Base-by-base conservation (phyloP, 192 early-diverging fungal species). In the Coemansia sp. region DNA sequence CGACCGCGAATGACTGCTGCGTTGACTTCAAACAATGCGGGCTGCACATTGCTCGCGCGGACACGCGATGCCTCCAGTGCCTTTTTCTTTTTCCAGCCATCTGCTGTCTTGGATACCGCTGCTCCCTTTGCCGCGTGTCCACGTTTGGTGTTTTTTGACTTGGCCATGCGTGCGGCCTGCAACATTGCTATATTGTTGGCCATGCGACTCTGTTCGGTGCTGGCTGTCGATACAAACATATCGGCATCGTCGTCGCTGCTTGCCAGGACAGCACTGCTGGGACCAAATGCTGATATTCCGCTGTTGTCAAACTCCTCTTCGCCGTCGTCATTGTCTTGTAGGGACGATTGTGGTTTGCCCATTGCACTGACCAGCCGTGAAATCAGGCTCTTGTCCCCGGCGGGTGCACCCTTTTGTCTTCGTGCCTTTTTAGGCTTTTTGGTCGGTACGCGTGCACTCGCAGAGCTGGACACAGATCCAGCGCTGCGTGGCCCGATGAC, bases 281-380 rank as follows among this genome's bases (percentile, higher is more conserved):
- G 50, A 43, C 38, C 35, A 27, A 59, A 47, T 5, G n/a, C 11
- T 1, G 15, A 41, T 3, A 67, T 14, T 1, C 15, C 32, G 22
- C 27, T 49, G 48, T 38, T 52, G 27, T 41, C 55, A n/a, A 65
- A 23, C 21, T 51, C 38, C 47, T 71, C 69, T 15, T 60, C 62
- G 6, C 38, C 66, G 5, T 43, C 51, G 4, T 45, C 32, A 32
- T 32, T 32, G 32, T 5, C 32, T 39, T 12, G 19, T 10, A n/a
- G 19, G 21, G 38, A 45, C 38, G 21, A 10, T n/a, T 29, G 61
- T 52, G 21, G 25, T 3, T 29, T 64, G 43, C 55, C 76, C 70
- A 73, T 73, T 23, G 57, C 67, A 7, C 21, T 35, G 41, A 73
- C 76, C 54, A 79, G 64, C 12, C 61, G 70, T 17, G 76, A 69